Evolutionary conservation across 768 basidiomycete genomes (phyloP), one percentile per base, ranked within the genome.

Genomic region (Leccinum pellstonianum): DNA sequence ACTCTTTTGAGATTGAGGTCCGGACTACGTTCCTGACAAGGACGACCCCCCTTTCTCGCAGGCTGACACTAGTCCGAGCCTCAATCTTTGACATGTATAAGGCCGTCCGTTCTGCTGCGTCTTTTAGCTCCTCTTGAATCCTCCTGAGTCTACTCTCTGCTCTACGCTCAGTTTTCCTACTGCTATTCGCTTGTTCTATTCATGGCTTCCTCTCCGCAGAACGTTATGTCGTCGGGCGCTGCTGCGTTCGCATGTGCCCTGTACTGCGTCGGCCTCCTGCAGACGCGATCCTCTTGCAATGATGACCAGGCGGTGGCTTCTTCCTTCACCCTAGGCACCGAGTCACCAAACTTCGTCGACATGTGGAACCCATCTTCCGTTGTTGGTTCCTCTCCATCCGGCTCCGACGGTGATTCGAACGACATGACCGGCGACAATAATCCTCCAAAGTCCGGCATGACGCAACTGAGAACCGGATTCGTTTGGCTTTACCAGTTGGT

Each of bases 401-500:
- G 17, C 29, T 23, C 38, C 7, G 52, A 63, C 25, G 48, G 29
- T 5, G 43, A 48, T 41, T 31, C 14, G 46, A 49, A 27, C 8
- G 51, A 62, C 31, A 10, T 25, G n/a, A 19, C 15, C 21, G 29
- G 52, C 3, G n/a, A 10, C 17, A 11, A n/a, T 9, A 25, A 46
- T 17, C 5, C 35, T 47, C 53, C 51, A 0, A 55, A 9, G 37
- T 57, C 60, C 6, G 46, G 55, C 48, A 31, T 52, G 21, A n/a
- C 33, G n/a, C 60, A 62, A 15, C 54, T 56, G 21, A 58, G 49
- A 12, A 29, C 52, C 21, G 48, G 19, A 7, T 38, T 69, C 43
- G 29, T 43, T 43, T 19, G 37, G 61, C 21, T 67, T 25, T 59
- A 53, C 47, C 56, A 53, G n/a, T 14, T 65, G 31, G 49, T 63